Evolutionary conservation across 495 filamentous ascomycete genomes (phyloP), one percentile per base, ranked within the genome.

Genomic region (Diplogelasinospora grovesii): DNA sequence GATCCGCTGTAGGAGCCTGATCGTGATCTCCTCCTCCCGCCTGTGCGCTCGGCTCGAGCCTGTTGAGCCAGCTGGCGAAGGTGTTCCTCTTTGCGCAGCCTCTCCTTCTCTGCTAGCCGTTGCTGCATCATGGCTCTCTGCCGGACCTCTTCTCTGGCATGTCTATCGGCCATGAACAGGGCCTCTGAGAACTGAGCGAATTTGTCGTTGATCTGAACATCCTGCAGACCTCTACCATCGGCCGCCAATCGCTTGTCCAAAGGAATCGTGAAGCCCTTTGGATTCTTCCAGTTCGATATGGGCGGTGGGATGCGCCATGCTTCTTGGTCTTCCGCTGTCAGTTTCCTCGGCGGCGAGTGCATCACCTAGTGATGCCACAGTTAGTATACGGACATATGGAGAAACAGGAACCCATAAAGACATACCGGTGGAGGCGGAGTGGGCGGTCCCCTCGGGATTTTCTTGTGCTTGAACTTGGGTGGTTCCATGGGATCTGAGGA

Each of bases 211-310:
- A 99, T 97, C 16, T 88, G 82, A 23, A 95, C 85, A 64, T 99
- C 92, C 59, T 94, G 86, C 50, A 97, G 64, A 6, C 86, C 86
- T 53, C 93, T 78, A 2, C 92, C 92, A 65, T 96, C 89, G 1
- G 92, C 89, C n/a, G 92, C 92, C 47, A 99, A 66, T 58, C 92
- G 84, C 69, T 97, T 99, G 56, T 97, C 93, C 16, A 99, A 66
- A 3, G 92, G 88, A 2, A 99, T 87, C 0, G 92, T 99, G 52
- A 95, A 99, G 55, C 92, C 92, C 66, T 95, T 96, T 0, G 90
- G 86, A 54, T 99, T 99, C 76, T 99, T 99, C 92, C 92, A 99
- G 59, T 96, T 95, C 11, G 86, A 93, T 2, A 99, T 83, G 0
- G 93, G 83, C 0, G 92, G 90, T 1, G 92, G 39, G 48, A 9